Conservation (phyloP, 2,329 filamentous ascomycete species). For the Fusarium anthophilum region DNA sequence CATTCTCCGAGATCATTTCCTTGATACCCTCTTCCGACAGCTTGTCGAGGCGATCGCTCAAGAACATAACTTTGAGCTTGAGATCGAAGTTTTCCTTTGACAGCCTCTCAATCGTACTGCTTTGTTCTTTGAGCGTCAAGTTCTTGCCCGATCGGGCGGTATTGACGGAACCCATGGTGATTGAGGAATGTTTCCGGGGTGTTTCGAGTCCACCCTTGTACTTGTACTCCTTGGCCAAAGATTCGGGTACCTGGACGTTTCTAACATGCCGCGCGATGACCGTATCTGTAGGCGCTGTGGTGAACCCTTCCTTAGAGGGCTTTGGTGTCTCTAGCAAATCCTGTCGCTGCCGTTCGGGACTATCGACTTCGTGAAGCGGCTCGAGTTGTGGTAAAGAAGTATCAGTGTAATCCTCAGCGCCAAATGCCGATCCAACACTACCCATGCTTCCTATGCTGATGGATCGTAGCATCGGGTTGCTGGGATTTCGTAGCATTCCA, state of each 20-base stretch:
- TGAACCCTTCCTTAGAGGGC: constrained; percentile 61
- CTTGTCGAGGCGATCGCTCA: constrained; percentile 92
- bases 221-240: constrained; percentile 85
- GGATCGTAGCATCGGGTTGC: constrained; percentile 73
- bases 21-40: constrained; percentile 96
- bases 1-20: constrained; percentile 97
- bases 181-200: constrained; percentile 63
- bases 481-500: constrained; percentile 60
- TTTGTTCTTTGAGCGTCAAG: constrained; percentile 95
- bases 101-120: constrained; percentile 93
- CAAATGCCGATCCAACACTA: constrained; percentile 79
- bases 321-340: constrained; percentile 75
- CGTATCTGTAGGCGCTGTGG: constrained; percentile 80
- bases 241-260: constrained; percentile 91
- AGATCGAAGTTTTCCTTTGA: constrained; percentile 99
- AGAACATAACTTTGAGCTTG: constrained; percentile 96
- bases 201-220: constrained; percentile 74
- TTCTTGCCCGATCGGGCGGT: constrained; percentile 69
- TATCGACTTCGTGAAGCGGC: constrained; percentile 60
- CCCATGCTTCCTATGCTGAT: constrained; percentile 91
- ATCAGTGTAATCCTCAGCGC: constrained; percentile 66
- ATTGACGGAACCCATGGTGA: constrained; percentile 55
- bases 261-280: constrained; percentile 88
- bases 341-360: constrained; percentile 51
- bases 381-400: constrained; percentile 57